Percentiles rank a stretch among this genome's conserved stretches.
Conservation (phyloP, 2,329 filamentous ascomycete species). For the Mariannaea sp. region DNA sequence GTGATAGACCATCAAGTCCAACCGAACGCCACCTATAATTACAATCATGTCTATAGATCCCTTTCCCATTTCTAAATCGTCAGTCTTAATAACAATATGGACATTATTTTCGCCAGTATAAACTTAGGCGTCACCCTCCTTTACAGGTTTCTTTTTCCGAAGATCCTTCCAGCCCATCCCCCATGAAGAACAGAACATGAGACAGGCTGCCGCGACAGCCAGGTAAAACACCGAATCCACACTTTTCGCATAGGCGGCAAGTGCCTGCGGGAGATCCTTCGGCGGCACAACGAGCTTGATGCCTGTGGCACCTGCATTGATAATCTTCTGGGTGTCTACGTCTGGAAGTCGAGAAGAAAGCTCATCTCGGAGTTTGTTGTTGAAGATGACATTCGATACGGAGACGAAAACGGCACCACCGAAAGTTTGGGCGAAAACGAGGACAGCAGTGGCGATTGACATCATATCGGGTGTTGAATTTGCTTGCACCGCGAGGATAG, state of each 20-base stretch:
- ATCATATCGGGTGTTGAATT: conserved; percentile 31
- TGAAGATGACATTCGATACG: conserved; percentile 39
- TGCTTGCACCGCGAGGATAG: conserved; percentile 39
- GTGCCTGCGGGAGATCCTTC: conserved; percentile 42
- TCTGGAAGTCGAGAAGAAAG: conserved; percentile 39
- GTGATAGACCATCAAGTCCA: neutral
- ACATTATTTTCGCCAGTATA: neutral
- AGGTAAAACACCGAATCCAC: conserved; percentile 39
- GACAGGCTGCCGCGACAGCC: conserved; percentile 39
- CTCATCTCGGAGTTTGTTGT: conserved; percentile 39
- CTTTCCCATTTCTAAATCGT: too few species aligned
- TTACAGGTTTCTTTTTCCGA: conserved; percentile 41
- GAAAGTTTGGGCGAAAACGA: conserved; percentile 35
- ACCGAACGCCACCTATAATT: neutral
- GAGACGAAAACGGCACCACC: conserved; percentile 55
- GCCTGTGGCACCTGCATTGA: conserved; percentile 50
- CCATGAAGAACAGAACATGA: conserved; percentile 43
- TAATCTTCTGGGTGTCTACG: conserved; percentile 39
- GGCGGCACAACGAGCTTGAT: conserved; percentile 42
- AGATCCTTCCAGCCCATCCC: conserved; percentile 55
- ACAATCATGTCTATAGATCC: neutral
- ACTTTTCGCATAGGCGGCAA: conserved; percentile 48
- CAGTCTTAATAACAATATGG: too few species aligned
- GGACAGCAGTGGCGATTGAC: conserved; percentile 37
- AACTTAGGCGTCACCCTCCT: conserved; percentile 25